Conservation (phyloP, 148 eudicot genomes). For the Chenopodium berlandieri region DNA sequence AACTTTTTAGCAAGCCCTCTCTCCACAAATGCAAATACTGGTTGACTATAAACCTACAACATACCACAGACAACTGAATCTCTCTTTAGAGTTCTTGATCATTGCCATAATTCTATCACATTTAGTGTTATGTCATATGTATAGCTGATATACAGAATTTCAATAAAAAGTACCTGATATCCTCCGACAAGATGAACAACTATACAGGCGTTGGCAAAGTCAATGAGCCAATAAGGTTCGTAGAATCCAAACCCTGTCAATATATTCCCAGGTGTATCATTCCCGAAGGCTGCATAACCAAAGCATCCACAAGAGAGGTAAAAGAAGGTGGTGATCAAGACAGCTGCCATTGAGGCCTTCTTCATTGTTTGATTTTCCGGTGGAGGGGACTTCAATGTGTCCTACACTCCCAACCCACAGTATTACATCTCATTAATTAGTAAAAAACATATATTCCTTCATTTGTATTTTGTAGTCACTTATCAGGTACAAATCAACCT, state of each 20-base stretch:
- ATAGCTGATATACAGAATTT: too few relatives aligned
- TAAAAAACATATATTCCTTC: neutral
- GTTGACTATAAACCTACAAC: slow-evolving; percentile 34
- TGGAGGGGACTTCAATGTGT: slow-evolving; percentile 63
- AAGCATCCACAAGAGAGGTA: slow-evolving; percentile 69
- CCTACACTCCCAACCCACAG: slow-evolving; percentile 29
- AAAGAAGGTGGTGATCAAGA: slow-evolving; percentile 53
- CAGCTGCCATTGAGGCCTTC: slow-evolving; percentile 49
- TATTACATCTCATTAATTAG: neutral
- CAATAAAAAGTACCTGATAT: slow-evolving; percentile 49
- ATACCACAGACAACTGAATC: neutral
- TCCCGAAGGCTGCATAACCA: slow-evolving; percentile 85
- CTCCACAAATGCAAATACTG: slow-evolving; percentile 51
- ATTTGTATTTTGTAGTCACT: neutral
- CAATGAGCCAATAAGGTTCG: slow-evolving; percentile 67
- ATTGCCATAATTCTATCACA: neutral
- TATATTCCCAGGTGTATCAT: slow-evolving; percentile 65
- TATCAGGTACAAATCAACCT: slow-evolving; percentile 28
- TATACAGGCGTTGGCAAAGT: slow-evolving; percentile 68
- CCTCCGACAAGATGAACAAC: slow-evolving; percentile 70
- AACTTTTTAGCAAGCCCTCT: slow-evolving; percentile 35
- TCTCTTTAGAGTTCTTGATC: neutral
- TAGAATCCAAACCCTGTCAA: slow-evolving; percentile 67
- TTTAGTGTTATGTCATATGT: too few relatives aligned
- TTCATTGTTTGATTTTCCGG: slow-evolving; percentile 72